Evolutionary conservation across 1,284 basidiomycete genomes (phyloP), one percentile per base, ranked within the genome.

Genomic region (Tausonia pullulans): DNA sequence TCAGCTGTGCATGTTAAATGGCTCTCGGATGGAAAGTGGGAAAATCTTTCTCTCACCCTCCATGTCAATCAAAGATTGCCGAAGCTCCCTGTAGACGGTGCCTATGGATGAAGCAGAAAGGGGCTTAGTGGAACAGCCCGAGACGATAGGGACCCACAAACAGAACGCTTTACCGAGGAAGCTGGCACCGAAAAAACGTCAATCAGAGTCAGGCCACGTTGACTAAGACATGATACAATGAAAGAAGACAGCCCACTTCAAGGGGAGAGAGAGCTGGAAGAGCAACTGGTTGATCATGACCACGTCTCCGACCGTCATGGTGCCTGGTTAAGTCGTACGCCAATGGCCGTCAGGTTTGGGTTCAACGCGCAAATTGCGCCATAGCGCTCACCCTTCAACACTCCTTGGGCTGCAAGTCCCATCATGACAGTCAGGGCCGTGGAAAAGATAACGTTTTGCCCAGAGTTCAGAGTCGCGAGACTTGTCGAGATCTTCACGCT

Each of bases 261-360:
- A 83, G 2, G 95, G 95, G 39, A 98, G 79, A 1, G 91, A 95
- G 0, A 98, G 80, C 75, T 98, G 96, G 79, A 98, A 98, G 50
- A 98, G 93, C n/a, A 98, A 82, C 74, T 98, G 95, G 75, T 98
- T 98, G 71, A 96, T 88, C 89, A 98, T 96, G 68, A 98, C 96
- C 27, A 98, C 82, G 74, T 98, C 95, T 9, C 95, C 96, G 40
- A 98, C 83, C 2, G 94, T 97, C 95, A 98, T 98, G 0, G 90
- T 92, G 10, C 94, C 93, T 90, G 67, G 6, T 2, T 52, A 46
- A 27, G 27, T 27, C 27, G 27, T 27, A 27, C 27, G 27, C 27
- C 4, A 60, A 65, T 52, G 39, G 16, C 7, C 55, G 14, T 11
- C 4, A 9, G 10, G 44, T 0, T 14, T 9, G 10, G 49, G 52